Base-by-base conservation (phyloP, 2,329 filamentous ascomycete genomes). In the Exserohilum rostratum region DNA sequence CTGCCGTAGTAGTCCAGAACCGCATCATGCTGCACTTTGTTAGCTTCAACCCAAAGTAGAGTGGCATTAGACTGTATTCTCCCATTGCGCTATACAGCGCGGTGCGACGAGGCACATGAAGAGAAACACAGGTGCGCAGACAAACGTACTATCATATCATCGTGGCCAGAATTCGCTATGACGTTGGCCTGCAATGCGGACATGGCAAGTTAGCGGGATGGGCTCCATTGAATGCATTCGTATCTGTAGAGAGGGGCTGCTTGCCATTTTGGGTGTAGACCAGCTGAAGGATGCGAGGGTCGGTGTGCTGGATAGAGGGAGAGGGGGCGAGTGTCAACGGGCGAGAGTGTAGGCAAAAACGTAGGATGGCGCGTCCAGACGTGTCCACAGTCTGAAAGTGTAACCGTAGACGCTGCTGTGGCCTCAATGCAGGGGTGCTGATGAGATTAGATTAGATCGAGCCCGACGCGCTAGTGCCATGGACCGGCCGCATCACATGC, bases 1-100 rank as follows among this genome's bases (percentile, higher is more conserved):
- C 95, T 88, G 72, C 95, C 95, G 78, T 98, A 99, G 83, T 98
- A 99, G 78, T 99, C 95, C 73, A 99, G 88, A 64, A 96, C 93
- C 63, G 95, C 95, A 85, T 99, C 95, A 78, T 99, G 95, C 93
- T 81, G 69, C 91, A 68, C 35, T 44, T 70, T 61, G 51, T 73
- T 68, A 74, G 66, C 62, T 57, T 69, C 62, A 39, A 64, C 69
- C 46, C 73, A 70, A 43, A 71, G 48, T 46, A 72, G 39, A 55
- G 70, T 67, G 25, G 63, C 20, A 7, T 35, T 53, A 35, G 47
- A 13, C 11, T 25, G 29, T 4, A 39, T 33, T 30, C 46, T 13
- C 42, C 53, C 52, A 55, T 55, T 50, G 55, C 56, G 45, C 51
- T 39, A 42, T 39, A 50, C 17, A 50, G 60, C 12, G 15, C 15